Evolutionary conservation across 176 grass and related monocot species (phyloP), one percentile per base, ranked within the genome.

Genomic region (maize (Zea mays)): DNA sequence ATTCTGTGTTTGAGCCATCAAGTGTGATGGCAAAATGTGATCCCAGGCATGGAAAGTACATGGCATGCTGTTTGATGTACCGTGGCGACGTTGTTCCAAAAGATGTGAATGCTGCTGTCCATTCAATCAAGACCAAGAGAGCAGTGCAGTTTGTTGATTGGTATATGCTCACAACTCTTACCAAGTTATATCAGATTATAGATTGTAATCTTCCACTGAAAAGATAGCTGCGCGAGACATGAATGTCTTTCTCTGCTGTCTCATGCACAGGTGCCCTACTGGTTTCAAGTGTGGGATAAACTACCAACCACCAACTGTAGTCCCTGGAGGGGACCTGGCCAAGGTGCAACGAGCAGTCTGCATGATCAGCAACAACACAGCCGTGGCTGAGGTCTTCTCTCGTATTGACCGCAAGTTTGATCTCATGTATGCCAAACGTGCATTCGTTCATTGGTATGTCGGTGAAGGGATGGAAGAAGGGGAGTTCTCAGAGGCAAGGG

Each of bases 211-310:
- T 74, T 34, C 10, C 39, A 21, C 8, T 8, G 16, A 6, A 71
- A 61, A 35, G 13, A 72, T 74, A 54, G 59, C 52, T 10, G 51
- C 48, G 56, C n/a, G 36, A 68, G 67, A 76, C 15, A 46, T 69
- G 68, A 83, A 58, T 39, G 38, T 83, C 10, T 62, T 84, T 73
- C 4, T 37, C 5, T 74, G 33, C 40, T 82, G 15, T 15, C 75
- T 15, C 50, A 52, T 67, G 34, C 73, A 61, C 20, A 39, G 91
- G 91, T 93, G 88, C 12, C 91, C 91, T 43, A 93, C 91, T 40
- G 91, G 91, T 10, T 93, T 93, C 91, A 93, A 93, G 79, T 93
- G 91, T 16, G 91, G 88, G 58, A 93, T 93, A 85, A 93, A 93
- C 85, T 93, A 93, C 79, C 88, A 90, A 76, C 85, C 91, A 43